Evolutionary conservation across 2,329 filamentous ascomycete genomes (phyloP), one percentile per base, ranked within the genome.

Genomic region (Leptographium galeiforme): DNA sequence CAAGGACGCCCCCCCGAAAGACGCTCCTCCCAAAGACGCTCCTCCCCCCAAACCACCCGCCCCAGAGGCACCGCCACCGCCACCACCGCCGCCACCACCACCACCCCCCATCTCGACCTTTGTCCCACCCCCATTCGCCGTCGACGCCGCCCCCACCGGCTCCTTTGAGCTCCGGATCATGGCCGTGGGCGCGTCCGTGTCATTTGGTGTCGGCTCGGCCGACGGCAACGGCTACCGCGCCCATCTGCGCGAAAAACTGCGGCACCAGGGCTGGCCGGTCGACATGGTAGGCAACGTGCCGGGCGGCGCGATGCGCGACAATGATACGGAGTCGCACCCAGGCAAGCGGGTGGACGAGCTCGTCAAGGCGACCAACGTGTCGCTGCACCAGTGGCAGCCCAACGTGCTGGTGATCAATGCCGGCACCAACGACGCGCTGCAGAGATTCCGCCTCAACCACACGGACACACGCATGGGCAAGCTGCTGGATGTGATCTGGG

Each of bases 161-260:
- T 13, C 34, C 51, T 49, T 48, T 39, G 44, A 25, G n/a, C 63
- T 73, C 10, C 68, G 70, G 45, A 65, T 72, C 58, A 70, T 73
- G 66, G 64, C 70, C 3, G 64, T 73, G 2, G 71, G 71, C 48
- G 71, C 70, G 1, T 72, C 68, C 52, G 72, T 73, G 54, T 71
- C 69, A 11, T 67, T 60, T 47, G 70, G 71, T 48, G 39, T 58
- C 10, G 59, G 34, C 5, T 72, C 69, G 1, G 60, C 65, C 1
- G 63, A 66, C 49, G 53, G 52, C 41, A 54, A 58, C 47, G 52
- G 55, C 41, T 58, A 54, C 48, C 55, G 57, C 47, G 52, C 54
- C 30, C 36, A 40, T 19, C 51, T 58, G 11, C 55, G 52, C 13
- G 46, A 55, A 13, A 19, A 48, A 13, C 55, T 58, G 7, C 38